A percentile compares a stretch with the other conserved stretches of the same genome.
Conservation (phyloP, 2,329 filamentous ascomycete genomes). For the Plenodomus lindquistii region DNA sequence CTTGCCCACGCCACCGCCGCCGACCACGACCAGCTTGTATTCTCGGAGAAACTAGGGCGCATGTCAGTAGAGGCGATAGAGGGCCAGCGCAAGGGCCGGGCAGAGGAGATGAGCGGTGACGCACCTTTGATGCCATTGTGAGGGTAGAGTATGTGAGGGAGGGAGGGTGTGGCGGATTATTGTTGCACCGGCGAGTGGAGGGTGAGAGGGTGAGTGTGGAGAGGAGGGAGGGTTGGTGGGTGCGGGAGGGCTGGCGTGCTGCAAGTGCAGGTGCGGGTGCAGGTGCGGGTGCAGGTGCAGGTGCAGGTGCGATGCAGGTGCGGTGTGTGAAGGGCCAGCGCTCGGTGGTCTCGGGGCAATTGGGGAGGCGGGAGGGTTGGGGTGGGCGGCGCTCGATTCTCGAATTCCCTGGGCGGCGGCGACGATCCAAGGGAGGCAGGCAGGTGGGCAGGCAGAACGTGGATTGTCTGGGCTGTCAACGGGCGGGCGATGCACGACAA, state of each 20-base stretch:
- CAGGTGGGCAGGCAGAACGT: neutral
- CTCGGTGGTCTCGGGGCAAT: neutral
- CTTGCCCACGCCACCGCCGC: constrained; percentile 97
- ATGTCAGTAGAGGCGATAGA: constrained; percentile 25
- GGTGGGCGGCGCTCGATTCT: too few relatives aligned
- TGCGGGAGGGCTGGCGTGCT: neutral
- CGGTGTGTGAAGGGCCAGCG: neutral
- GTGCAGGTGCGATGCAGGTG: constrained; percentile 3
- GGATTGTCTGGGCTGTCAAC: too few relatives aligned
- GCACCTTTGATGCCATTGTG: constrained; percentile 47
- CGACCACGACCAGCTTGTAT: constrained; percentile 79
- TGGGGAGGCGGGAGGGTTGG: constrained; percentile 10
- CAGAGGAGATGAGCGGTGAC: constrained; percentile 3
- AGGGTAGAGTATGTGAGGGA: too few relatives aligned
- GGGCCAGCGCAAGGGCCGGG: neutral
- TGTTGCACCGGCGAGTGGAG: neutral
- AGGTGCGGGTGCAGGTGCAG: constrained; percentile 7
- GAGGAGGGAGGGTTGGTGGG: too few relatives aligned
- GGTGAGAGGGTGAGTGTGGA: neutral
- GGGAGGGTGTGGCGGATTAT: constrained; percentile 9
- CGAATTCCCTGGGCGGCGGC: neutral
- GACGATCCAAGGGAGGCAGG: neutral
- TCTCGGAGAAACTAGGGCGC: constrained; percentile 54
- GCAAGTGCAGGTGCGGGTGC: neutral
- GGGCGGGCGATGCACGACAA: too few relatives aligned